phyloP scores from a whole-genome alignment of 495 filamentous ascomycete genomes.

The Trichoderma erinaceum region DNA sequence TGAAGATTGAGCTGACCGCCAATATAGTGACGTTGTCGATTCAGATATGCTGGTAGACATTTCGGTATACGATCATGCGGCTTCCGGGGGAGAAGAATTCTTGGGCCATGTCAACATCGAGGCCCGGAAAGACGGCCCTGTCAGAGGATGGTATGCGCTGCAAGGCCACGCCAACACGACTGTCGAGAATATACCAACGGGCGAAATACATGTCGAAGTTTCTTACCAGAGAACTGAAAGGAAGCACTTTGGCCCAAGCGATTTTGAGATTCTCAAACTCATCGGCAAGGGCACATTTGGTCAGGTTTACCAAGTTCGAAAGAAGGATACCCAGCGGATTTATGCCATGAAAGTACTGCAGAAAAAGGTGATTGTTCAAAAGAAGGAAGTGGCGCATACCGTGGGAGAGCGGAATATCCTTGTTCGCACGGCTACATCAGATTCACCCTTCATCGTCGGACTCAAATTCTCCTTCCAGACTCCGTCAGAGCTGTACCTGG shows the following conservation, averaged over 20 bases:
- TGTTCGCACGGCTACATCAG: constrained; percentile 88
- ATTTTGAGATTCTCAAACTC: constrained; percentile 91
- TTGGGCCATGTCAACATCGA: constrained; percentile 81
- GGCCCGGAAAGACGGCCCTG: constrained; percentile 55
- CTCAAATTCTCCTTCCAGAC: constrained; percentile 99
- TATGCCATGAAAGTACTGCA: constrained; percentile 99
- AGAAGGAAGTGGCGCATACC: constrained; percentile 97
- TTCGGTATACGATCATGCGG: constrained; percentile 80
- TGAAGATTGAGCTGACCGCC: neutral
- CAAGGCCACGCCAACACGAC: constrained; percentile 53
- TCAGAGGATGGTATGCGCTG: constrained; percentile 83
- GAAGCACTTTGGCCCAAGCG: constrained; percentile 91
- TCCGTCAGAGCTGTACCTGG: constrained; percentile 89
- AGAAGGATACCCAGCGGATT: constrained; percentile 91
- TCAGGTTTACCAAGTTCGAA: constrained; percentile 99
- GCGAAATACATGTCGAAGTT: constrained; percentile 86
- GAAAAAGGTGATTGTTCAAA: constrained; percentile 99
- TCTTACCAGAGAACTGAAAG: constrained; percentile 83
- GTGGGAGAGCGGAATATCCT: constrained; percentile 95
- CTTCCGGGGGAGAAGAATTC: constrained; percentile 79
- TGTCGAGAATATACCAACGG: constrained; percentile 58
- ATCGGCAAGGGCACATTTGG: constrained; percentile 98
- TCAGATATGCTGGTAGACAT: constrained; percentile 88
- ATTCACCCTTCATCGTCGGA: constrained; percentile 96
- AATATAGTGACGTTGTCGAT: constrained; percentile 80